These are phyloP conservation scores for Pestalotiopsis sp. DNA, from an alignment of 2,329 filamentous ascomycete genomes.

Conservation along the genomic window DNA sequence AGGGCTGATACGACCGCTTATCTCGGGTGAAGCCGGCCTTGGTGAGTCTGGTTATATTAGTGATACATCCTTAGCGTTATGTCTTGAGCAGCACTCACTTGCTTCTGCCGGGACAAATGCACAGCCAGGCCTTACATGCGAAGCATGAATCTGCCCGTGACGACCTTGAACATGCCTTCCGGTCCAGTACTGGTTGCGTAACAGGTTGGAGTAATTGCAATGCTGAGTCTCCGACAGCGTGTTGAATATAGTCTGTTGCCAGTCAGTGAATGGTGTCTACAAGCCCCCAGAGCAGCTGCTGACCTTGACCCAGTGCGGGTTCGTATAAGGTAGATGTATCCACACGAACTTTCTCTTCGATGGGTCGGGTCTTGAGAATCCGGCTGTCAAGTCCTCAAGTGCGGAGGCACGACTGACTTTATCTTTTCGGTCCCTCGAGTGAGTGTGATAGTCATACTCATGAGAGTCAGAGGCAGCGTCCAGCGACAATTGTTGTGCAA, in stretches of 20 bases:
- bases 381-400: conserved; percentile 36
- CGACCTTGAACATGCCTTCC: conserved; percentile 50
- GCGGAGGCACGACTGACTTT: conserved; percentile 20
- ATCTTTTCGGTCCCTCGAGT: conserved; percentile 14
- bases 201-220: conserved; percentile 41
- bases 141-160: conserved; percentile 52
- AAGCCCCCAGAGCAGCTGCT: conserved; percentile 20
- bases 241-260: conserved; percentile 33
- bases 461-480: conserved; percentile 9
- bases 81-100: conserved; percentile 22
- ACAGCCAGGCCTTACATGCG: conserved; percentile 51
- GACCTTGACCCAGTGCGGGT: conserved; percentile 61
- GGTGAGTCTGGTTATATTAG: conserved; percentile 37
- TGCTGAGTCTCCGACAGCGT: conserved; percentile 50
- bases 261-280: conserved; percentile 27
- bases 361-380: conserved; percentile 43
- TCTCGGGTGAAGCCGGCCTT: conserved; percentile 30
- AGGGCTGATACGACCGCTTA: conserved; percentile 31
- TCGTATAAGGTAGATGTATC: conserved; percentile 61
- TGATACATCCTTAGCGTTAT: background rate
- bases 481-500: background rate
- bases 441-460: conserved; percentile 7
- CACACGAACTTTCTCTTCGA: conserved; percentile 55
- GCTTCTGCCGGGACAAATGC: conserved; percentile 45
- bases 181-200: conserved; percentile 51